A percentile compares a stretch with the other conserved stretches of the same genome.
phyloP scores from a whole-genome alignment of 2,329 filamentous ascomycete species.

The Juglanconis oblonga region DNA sequence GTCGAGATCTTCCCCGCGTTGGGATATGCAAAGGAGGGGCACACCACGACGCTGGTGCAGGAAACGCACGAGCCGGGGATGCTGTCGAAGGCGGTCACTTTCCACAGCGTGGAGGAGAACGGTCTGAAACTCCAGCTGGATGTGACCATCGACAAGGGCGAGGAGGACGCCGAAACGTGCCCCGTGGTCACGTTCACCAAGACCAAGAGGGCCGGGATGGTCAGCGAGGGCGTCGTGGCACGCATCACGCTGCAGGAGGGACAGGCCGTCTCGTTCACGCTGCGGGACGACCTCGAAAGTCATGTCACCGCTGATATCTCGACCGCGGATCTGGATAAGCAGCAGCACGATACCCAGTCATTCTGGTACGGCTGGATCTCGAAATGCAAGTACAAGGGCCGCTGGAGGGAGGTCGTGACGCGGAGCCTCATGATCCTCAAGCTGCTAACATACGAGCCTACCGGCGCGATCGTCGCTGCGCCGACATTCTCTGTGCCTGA shows the following conservation, averaged over 20 bases:
- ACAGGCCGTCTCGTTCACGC: constrained; percentile 66
- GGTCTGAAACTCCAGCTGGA: constrained; percentile 59
- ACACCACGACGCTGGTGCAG: constrained; percentile 56
- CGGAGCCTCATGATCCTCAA: constrained; percentile 73
- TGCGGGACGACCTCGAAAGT: constrained; percentile 59
- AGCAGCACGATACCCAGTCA: constrained; percentile 67
- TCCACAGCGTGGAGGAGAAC: constrained; percentile 47
- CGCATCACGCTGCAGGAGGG: constrained; percentile 60
- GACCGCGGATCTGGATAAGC: constrained; percentile 52
- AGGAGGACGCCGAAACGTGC: constrained; percentile 41
- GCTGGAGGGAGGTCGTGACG: constrained; percentile 66
- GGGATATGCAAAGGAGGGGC: constrained; percentile 63
- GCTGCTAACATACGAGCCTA: constrained; percentile 74
- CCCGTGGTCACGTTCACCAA: constrained; percentile 56
- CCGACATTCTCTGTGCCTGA: constrained; percentile 78
- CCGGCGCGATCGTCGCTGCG: constrained; percentile 72
- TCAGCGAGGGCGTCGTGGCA: constrained; percentile 62
- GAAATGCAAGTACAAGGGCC: constrained; percentile 67
- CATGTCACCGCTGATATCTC: constrained; percentile 59
- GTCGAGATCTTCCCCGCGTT: constrained; percentile 72
- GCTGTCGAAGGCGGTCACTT: constrained; percentile 60
- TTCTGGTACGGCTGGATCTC: constrained; percentile 75
- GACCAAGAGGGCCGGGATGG: constrained; percentile 47
- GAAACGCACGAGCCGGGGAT: constrained; percentile 35
- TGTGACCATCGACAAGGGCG: constrained; percentile 61